phyloP scores from a whole-genome alignment of 1,139 yeast species.

The Hansenula sp. region DNA sequence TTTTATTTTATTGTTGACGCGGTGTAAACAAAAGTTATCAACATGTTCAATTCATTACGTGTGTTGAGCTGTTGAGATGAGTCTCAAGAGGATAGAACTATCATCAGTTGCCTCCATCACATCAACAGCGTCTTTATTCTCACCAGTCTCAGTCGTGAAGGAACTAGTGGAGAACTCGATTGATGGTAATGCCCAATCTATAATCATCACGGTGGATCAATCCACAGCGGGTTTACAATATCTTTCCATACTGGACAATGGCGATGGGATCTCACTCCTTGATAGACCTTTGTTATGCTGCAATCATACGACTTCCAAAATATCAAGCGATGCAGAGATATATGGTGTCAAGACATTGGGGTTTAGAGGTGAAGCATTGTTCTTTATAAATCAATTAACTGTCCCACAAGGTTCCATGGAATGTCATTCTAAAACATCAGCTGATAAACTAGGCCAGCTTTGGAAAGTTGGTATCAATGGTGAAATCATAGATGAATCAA shows the following conservation, averaged over 20 bases:
- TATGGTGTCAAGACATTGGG: conserved; percentile 46
- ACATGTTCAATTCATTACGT: too few relatives aligned
- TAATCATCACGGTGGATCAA: conserved; percentile 49
- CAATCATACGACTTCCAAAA: conserved; percentile 61
- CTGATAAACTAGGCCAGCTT: conserved; percentile 28
- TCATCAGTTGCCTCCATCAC: neutral
- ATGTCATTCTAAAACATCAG: conserved; percentile 29
- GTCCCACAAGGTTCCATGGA: conserved; percentile 26
- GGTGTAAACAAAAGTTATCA: too few relatives aligned
- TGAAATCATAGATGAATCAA: conserved; percentile 14
- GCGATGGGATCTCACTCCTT: conserved; percentile 49
- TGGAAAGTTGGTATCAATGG: conserved; percentile 35
- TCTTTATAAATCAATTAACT: conserved; percentile 47
- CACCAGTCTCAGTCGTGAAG: conserved; percentile 45
- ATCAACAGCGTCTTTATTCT: conserved; percentile 22
- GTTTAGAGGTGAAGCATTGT: conserved; percentile 70
- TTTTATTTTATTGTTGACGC: too few relatives aligned
- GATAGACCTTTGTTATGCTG: conserved; percentile 51
- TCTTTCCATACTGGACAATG: conserved; percentile 63
- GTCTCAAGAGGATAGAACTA: neutral
- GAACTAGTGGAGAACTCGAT: conserved; percentile 70
- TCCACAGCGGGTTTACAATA: conserved; percentile 51
- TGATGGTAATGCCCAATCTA: conserved; percentile 54
- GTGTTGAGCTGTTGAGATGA: too few relatives aligned
- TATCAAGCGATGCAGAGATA: conserved; percentile 39